Evolutionary conservation across 2,329 filamentous ascomycete genomes (phyloP), one percentile per base, ranked within the genome.

Genomic region (Trichoderma harzianum): DNA sequence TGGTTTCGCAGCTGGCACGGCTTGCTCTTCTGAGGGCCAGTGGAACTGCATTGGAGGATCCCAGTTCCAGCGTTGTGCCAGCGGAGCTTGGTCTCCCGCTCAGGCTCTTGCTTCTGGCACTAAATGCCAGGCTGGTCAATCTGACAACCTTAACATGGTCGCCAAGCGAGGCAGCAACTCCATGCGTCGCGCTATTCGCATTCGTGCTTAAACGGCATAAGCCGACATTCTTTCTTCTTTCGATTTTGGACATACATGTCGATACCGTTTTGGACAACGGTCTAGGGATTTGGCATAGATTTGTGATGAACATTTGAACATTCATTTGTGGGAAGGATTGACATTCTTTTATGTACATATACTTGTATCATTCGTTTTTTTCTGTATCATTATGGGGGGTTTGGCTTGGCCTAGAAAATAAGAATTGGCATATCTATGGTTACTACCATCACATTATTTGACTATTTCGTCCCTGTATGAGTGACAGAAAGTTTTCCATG

Each of bases 21-120:
- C 84, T 0, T 89, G 87, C 78, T 75, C 82, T 8, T 61, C 74
- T 1, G 86, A 88, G 60, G 87, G 87, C 1, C 77, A 78, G 12
- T 89, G 85, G 84, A 88, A 88, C 81, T 89, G 87, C 74, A 79
- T 88, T 7, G 80, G 77, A 0, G 86, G 86, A 16, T 80, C 77
- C 1, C 82, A 83, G 0, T 89, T 84, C 83, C 87, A 89, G 78
- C 86, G 86, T 62, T 89, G 87, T 72, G 87, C 83, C 8, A 84
- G 83, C 3, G 87, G 87, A 10, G 47, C 74, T 0, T 89, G 87
- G 87, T 86, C 86, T 3, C 76, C 79, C 0, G 70, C 78, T 2
- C 82, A 83, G 72, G 55, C 73, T 0, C 75, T 89, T 14, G 83
- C 87, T 0, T 76, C 78, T 0, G 87, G 87, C 1, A 86, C 85